Percentiles rank a stretch among this genome's conserved stretches.
These are phyloP conservation scores for Petrea volubilis DNA, from an alignment of 257 asterid genomes.

Conservation along the genomic window DNA sequence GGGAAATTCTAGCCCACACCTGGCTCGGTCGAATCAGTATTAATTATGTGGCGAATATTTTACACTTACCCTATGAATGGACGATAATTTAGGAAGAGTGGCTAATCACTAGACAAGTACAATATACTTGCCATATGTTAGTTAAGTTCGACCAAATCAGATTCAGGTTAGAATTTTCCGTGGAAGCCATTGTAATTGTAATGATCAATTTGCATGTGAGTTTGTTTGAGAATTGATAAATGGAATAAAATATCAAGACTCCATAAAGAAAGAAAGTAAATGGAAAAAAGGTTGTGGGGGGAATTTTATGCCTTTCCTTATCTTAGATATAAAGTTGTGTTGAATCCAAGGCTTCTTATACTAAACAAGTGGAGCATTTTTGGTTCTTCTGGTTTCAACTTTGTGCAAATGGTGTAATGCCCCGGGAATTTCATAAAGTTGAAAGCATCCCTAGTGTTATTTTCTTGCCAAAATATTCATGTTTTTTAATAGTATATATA, in stretches of 20 bases:
- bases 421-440: slow-evolving; percentile 31
- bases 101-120: too few species aligned
- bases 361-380: slow-evolving; percentile 30
- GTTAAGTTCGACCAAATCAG: too few species aligned
- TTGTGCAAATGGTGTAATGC: slow-evolving; percentile 32
- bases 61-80: too few species aligned
- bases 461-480: slow-evolving; percentile 10
- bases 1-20: too few species aligned
- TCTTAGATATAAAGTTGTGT: not conserved
- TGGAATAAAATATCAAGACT: not conserved
- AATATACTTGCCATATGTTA: too few species aligned
- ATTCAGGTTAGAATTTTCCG: too few species aligned
- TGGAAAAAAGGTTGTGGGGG: not conserved
- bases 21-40: too few species aligned
- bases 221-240: not conserved
- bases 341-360: slow-evolving; percentile 25
- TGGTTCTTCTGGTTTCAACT: slow-evolving; percentile 13
- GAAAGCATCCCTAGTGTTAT: slow-evolving; percentile 19
- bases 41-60: too few species aligned
- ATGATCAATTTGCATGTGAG: not conserved
- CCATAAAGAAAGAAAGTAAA: not conserved
- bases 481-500: not conserved
- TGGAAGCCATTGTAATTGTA: not conserved
- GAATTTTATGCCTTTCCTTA: too few species aligned
- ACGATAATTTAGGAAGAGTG: too few species aligned